phyloP scores from a whole-genome alignment of 2,329 filamentous ascomycete genomes.

The Verticillium dahliae region DNA sequence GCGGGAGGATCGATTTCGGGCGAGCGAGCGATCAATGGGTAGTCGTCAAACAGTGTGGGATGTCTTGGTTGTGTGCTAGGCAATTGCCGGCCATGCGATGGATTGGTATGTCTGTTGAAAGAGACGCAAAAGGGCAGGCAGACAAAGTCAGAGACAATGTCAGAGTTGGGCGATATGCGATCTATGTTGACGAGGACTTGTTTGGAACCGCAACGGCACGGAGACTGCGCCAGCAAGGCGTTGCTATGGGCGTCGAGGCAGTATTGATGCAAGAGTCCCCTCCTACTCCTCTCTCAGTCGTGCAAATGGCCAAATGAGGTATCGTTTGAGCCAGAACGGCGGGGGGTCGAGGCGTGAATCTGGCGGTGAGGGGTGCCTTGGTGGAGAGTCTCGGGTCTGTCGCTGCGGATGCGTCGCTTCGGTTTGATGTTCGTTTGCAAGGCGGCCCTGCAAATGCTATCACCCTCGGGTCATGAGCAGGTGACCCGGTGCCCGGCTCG shows the following conservation, averaged over 20 bases:
- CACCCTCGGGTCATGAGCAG: neutral
- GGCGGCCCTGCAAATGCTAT: neutral
- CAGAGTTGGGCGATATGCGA: neutral
- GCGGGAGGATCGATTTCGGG: neutral
- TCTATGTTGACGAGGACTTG: neutral
- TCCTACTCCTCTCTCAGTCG: neutral
- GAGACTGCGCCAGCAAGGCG: neutral
- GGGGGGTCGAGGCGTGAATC: neutral
- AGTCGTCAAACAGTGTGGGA: neutral
- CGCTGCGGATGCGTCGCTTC: neutral
- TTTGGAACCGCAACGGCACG: neutral
- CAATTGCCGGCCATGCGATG: neutral
- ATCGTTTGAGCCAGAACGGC: neutral
- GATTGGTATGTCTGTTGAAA: neutral
- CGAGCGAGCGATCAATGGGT: neutral
- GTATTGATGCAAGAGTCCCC: neutral
- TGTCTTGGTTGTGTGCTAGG: neutral
- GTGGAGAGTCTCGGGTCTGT: neutral
- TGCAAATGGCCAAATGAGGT: neutral
- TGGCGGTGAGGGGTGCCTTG: constrained; percentile 1
- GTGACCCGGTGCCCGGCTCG: neutral
- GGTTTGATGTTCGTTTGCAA: constrained; percentile 1
- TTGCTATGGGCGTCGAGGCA: constrained; percentile 2
- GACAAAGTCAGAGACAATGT: neutral
- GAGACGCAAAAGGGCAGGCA: neutral